Evolutionary conservation across 495 filamentous ascomycete species (phyloP), one percentile per base, ranked within the genome.

Genomic region (Penicillium riverlandense): DNA sequence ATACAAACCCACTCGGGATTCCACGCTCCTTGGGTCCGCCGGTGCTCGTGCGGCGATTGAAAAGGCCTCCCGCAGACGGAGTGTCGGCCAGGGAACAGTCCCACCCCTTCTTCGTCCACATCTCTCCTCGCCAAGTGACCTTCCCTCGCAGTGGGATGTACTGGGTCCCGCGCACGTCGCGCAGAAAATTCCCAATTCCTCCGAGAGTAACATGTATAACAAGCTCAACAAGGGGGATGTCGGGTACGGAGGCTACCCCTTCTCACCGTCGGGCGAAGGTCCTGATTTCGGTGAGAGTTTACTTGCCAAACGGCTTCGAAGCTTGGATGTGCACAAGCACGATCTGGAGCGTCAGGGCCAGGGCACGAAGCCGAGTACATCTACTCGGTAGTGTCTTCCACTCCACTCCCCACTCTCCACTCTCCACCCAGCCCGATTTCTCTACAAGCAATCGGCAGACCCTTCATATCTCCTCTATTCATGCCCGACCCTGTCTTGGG

Each of bases 1-100:
- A 10, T 99, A 96, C 67, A 95, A 88, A 62, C 77, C 88, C 0
- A 72, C 70, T 13, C 65, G 67, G 30, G 79, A 79, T 16, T 50
- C 62, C 22, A 45, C 29, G 2, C 16, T 52, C 11, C 47, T 52
- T 8, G 33, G 43, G 7, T 50, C 54, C 22, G 14, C 46, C 9
- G 49, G 40, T 33, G 37, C 51, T 16, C 49, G 54, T 12, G 49
- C 77, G 16, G 65, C 69, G 12, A 67, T 70, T 13, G 81, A 85
- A 16, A 78, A 76, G 43, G 69, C 72, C 13, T 74, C 69, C 42
- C 65, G 79, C 48, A 69, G 79, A 52, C 70, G 76, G 41, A 83
- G 78, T 54, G 67, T 70, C 0, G 79, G 76, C 2, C 70, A 76
- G 46, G 69, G 66, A 13, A 65, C 76, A 16, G 53, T 65, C 4